A percentile compares a stretch with the other conserved stretches of the same genome.
These are phyloP conservation scores for Trametes gibbosa DNA, from an alignment of 768 basidiomycete genomes.

Conservation along the genomic window DNA sequence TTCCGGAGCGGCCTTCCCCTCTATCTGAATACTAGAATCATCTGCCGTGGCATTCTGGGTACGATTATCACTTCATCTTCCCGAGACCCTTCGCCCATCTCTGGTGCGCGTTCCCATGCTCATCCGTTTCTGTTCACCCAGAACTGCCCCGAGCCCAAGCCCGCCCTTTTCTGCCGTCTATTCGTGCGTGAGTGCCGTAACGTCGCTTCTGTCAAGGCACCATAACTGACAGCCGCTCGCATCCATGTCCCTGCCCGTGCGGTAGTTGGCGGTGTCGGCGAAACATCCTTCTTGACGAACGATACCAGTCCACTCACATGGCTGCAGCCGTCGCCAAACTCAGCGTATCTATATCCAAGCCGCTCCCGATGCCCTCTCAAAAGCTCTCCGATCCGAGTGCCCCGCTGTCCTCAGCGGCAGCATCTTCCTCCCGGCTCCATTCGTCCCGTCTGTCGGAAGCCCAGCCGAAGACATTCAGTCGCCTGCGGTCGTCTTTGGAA, in stretches of 20 bases:
- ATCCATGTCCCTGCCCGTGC: background rate
- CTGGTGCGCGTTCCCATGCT: conserved; percentile 16
- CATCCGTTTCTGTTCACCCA: conserved; percentile 11
- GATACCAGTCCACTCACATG: conserved; percentile 34
- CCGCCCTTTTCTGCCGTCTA: conserved; percentile 5
- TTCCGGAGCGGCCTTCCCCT: conserved; percentile 11
- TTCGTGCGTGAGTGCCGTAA: conserved; percentile 13
- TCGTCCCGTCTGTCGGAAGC: conserved; percentile 33
- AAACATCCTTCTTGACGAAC: conserved; percentile 13
- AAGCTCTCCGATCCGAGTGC: conserved; percentile 20
- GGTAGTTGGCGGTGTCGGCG: conserved; percentile 14
- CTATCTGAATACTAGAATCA: conserved; percentile 17
- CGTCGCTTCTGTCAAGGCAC: background rate
- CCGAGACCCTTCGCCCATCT: conserved; percentile 4
- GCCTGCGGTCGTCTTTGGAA: conserved; percentile 64
- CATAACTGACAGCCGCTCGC: background rate
- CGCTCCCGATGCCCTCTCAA: conserved; percentile 45
- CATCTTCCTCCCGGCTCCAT: conserved; percentile 31
- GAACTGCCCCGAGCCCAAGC: conserved; percentile 9
- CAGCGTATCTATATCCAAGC: conserved; percentile 38
- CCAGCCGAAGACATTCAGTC: conserved; percentile 55
- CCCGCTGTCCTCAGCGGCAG: conserved; percentile 36
- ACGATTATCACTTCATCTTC: conserved; percentile 16
- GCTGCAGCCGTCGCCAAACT: conserved; percentile 42
- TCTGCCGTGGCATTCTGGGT: conserved; percentile 16